Base-by-base conservation (phyloP, 805 yeast species). In the Suhomyces sp. region DNA sequence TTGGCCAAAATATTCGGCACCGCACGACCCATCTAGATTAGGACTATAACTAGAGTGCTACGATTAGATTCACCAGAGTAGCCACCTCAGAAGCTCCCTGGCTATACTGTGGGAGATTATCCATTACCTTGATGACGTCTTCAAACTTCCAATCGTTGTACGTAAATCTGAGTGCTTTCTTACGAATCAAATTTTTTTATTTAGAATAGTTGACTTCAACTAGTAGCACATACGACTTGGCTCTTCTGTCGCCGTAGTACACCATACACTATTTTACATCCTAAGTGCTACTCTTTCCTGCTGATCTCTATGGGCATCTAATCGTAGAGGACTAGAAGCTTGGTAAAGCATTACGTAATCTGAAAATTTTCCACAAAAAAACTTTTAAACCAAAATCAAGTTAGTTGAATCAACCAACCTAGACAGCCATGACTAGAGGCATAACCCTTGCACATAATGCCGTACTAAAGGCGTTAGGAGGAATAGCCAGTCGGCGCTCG, bases 301-400 rank as follows among this genome's bases (percentile, higher is more conserved):
- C 10, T 5, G 12, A 12, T 29, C 31, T 29, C 33, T 19, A 19
- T 19, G 3, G 19, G 19, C 19, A 19, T 19, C 19, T 2, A 19
- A 19, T 3, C 3, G 19, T 19, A 19, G 19, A 19, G 19, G 19
- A 19, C 19, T 2, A 19, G 19, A 19, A 2, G 19, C 29, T 27
- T 27, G 29, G 29, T 27, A 27, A 27, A 10, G 12, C 5, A 3
- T 47, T 44, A 48, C 50, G 40, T 48, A 47, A 50, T 46, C 52
- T 41, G 49, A 50, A 50, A 50, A 50, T 44, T 50, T 50, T 50
- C 49, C 49, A 36, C 33, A 40, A 46, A 48, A 35, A 44, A 26
- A n/a, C 10, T 47, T 23, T 24, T 22, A 23, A 36, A 22, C 33
- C 10, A 47, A 35, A 7, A 1, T 31, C 35, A 41, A 10, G 23